Conservation (phyloP, 371 early-diverging fungal species). For the Amoeboradix gromovi region DNA sequence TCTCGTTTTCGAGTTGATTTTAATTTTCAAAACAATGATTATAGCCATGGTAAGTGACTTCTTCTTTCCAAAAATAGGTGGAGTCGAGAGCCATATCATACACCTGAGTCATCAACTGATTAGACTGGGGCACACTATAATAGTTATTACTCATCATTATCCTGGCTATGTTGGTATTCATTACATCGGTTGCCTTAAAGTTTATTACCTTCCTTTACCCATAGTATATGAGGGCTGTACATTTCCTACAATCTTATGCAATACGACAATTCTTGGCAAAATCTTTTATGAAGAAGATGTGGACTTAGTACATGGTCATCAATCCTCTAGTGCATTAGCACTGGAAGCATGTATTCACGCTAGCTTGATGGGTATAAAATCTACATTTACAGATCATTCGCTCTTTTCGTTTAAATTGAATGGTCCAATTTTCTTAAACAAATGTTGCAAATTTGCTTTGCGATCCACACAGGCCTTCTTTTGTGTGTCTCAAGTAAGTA, state of each 20-base stretch:
- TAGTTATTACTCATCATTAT: conserved; percentile 64
- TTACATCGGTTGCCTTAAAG: conserved; percentile 75
- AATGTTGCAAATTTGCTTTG: conserved; percentile 68
- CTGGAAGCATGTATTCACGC: conserved; percentile 90
- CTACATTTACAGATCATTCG: conserved; percentile 95
- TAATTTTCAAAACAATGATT: too few species aligned
- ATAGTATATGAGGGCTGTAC: conserved; percentile 60
- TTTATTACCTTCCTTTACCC: conserved; percentile 74
- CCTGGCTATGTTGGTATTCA: conserved; percentile 53
- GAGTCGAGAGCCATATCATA: conserved; percentile 90
- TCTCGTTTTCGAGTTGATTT: too few species aligned
- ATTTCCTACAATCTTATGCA: conserved; percentile 71
- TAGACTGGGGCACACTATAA: conserved; percentile 68
- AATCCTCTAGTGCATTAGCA: conserved; percentile 67
- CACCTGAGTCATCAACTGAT: conserved; percentile 64
- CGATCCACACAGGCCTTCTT: conserved; percentile 85
- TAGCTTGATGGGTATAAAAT: conserved; percentile 70
- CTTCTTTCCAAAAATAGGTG: conserved; percentile 91
- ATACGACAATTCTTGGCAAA: conserved; percentile 62
- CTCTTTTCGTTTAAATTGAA: conserved; percentile 87
- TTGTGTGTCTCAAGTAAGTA: conserved; percentile 91
- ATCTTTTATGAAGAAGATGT: conserved; percentile 73
- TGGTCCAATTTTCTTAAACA: conserved; percentile 72
- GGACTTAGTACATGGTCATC: conserved; percentile 91
- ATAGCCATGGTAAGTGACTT: conserved; percentile 37